Evolutionary conservation across 805 yeast species (phyloP).

Genomic region (Clavispora carvajalis): DNA sequence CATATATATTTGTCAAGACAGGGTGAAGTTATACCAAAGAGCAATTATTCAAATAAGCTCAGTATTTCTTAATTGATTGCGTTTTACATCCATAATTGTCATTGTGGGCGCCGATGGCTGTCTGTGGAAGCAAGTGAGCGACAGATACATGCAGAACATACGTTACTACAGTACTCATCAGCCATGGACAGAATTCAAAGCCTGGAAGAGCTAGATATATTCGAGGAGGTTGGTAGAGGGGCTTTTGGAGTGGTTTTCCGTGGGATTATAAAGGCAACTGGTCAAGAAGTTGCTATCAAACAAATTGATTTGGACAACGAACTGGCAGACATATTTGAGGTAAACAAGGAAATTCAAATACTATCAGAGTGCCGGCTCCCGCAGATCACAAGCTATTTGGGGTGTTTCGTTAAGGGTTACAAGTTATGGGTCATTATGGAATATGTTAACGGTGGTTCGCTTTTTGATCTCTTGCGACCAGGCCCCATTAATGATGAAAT

Average conservation of each 20-base stretch:
- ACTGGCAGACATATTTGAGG: constrained; percentile 56
- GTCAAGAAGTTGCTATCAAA: constrained; percentile 50
- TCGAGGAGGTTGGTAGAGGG: constrained; percentile 65
- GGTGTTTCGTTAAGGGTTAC: constrained; percentile 64
- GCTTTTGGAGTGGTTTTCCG: constrained; percentile 74
- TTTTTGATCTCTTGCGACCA: constrained; percentile 57
- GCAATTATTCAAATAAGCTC: too few species aligned
- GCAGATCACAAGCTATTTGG: constrained; percentile 63
- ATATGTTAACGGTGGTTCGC: constrained; percentile 71
- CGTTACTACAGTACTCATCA: not conserved
- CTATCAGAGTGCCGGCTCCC: constrained; percentile 59
- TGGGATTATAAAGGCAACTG: constrained; percentile 45
- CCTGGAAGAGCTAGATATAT: constrained; percentile 37
- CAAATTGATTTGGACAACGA: constrained; percentile 73
- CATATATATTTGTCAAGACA: too few species aligned
- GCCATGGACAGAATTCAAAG: constrained; percentile 18
- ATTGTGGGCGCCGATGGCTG: too few species aligned
- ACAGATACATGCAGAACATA: not conserved
- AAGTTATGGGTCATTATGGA: constrained; percentile 82
- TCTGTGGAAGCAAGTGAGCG: not conserved
- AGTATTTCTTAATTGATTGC: too few species aligned
- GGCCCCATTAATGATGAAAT: constrained; percentile 54
- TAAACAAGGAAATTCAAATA: constrained; percentile 66
- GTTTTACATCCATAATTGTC: too few species aligned
- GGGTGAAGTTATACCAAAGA: too few species aligned